Evolutionary conservation across 306 rosid genomes (phyloP).

Genomic region (Mimosa pudica): DNA sequence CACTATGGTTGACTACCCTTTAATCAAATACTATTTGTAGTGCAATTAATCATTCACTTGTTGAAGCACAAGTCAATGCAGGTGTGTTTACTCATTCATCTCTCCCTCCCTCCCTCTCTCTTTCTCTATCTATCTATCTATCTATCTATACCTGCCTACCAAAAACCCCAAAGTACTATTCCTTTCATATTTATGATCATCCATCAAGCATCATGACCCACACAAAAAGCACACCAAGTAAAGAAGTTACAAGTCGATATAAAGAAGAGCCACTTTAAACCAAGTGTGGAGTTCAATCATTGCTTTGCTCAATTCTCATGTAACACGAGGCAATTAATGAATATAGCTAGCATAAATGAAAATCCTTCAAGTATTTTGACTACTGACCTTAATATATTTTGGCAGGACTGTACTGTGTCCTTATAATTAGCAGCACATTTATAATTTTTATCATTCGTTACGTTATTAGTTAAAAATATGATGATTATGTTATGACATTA

Average conservation of each 20-base stretch:
- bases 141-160: constrained; percentile 6
- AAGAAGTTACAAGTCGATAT: constrained; percentile 24
- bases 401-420: not conserved
- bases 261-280: constrained; percentile 34
- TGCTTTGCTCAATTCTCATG: constrained; percentile 29
- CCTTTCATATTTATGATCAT: constrained; percentile 35
- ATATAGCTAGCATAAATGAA: not conserved
- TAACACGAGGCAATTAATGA: not conserved
- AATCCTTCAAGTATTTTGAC: not conserved
- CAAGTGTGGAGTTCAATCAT: constrained; percentile 43
- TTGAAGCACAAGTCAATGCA: constrained; percentile 55
- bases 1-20: constrained; percentile 52
- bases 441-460: constrained; percentile 23
- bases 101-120: constrained; percentile 2
- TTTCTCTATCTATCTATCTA: not conserved
- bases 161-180: constrained; percentile 42
- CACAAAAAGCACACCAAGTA: constrained; percentile 25
- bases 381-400: not conserved
- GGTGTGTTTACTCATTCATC: constrained; percentile 13
- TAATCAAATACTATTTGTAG: constrained; percentile 22
- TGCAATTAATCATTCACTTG: constrained; percentile 43
- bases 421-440: constrained; percentile 19
- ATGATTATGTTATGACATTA: constrained; percentile 28
- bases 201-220: constrained; percentile 37
- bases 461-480: constrained; percentile 21